Evolutionary conservation across 2,329 filamentous ascomycete species (phyloP), one percentile per base, ranked within the genome.

Genomic region (Anthostomella pinea): DNA sequence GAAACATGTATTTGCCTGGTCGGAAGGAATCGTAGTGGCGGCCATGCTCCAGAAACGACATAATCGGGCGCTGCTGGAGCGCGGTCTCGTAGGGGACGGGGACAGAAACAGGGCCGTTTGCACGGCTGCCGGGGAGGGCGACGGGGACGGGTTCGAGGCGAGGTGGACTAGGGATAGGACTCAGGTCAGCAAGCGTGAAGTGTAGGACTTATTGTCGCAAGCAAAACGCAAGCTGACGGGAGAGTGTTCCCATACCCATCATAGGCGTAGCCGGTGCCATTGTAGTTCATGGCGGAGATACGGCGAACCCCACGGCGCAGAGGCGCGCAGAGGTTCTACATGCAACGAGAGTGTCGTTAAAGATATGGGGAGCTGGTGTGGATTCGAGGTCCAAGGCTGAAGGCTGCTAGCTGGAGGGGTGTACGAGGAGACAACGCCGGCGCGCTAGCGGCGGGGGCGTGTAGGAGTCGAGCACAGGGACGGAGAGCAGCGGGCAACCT

Each of bases 1-100:
- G 87, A 46, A 85, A 79, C 64, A 87, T 71, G 60, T 91, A 91
- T 51, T 82, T 78, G 35, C 81, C 82, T 51, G 68, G 75, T 45
- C 75, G 74, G 60, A 73, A 87, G 16, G 73, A 75, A 56, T 85
- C 81, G 58, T 87, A 91, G 44, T 70, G 69, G 35, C 86, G 76
- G 14, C 79, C 83, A 63, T 89, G 82, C 57, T 27, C 25, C 13
- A 27, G 13, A 13, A 27, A 27, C 25, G 13, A 27, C 25, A 27
- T 27, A 13, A 13, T 27, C 25, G 8, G 15, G 25, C 13, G 13
- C 3, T 8, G 11, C 25, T 13, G 25, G 25, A 27, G 15, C 25
- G 25, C 25, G 25, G 9, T 27, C 13, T 5, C 13, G n/a, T n/a
- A n/a, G 25, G 15, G 13, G 8, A 27, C 13, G 14, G n/a, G 13